Percentiles rank a stretch among this genome's conserved stretches.
These are phyloP conservation scores for Polygonum aviculare DNA, from an alignment of 148 eudicot genomes.

Conservation along the genomic window DNA sequence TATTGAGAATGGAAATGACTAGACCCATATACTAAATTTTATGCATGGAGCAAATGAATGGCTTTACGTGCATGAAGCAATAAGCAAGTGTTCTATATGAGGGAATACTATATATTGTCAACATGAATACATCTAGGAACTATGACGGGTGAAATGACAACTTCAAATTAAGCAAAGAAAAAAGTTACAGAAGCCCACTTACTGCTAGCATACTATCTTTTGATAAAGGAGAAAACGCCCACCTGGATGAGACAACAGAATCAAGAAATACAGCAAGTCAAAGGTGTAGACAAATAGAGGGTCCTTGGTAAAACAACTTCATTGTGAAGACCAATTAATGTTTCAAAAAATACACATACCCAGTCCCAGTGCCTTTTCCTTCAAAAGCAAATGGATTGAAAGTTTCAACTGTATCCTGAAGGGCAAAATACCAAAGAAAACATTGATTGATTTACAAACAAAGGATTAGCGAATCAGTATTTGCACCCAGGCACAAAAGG, in stretches of 20 bases:
- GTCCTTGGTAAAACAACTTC: background rate
- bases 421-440: background rate
- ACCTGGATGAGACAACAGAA: conserved; percentile 29
- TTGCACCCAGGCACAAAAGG: background rate
- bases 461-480: too few species aligned
- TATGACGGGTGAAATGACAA: too few species aligned
- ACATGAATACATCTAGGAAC: too few species aligned
- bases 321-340: background rate
- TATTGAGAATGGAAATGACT: too few species aligned
- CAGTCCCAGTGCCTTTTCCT: conserved; percentile 76
- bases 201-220: conserved; percentile 73
- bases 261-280: conserved; percentile 1
- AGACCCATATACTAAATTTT: background rate
- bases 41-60: background rate
- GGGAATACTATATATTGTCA: too few species aligned
- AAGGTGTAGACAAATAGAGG: too few species aligned
- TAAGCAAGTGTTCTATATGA: too few species aligned
- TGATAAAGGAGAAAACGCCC: conserved; percentile 83
- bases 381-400: conserved; percentile 76
- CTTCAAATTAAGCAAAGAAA: too few species aligned
- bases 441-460: background rate
- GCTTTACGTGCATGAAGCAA: too few species aligned
- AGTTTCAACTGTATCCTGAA: conserved; percentile 80
- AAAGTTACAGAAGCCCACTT: conserved; percentile 14
- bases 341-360: conserved; percentile 36